phyloP scores from a whole-genome alignment of 2,329 filamentous ascomycete species.

The Colletotrichum eremochloae region DNA sequence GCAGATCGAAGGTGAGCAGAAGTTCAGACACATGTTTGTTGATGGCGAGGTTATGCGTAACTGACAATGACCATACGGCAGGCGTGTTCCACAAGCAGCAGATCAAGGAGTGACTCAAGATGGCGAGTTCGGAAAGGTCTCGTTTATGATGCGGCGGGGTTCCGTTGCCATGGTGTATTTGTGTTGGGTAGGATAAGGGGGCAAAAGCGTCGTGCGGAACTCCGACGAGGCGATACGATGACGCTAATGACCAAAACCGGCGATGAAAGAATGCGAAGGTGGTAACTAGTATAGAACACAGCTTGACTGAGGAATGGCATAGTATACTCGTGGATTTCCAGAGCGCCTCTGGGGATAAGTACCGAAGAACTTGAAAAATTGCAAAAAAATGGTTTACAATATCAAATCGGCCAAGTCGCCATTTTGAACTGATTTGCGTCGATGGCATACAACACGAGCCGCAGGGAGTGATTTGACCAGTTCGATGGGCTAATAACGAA shows the following conservation, averaged over 20 bases:
- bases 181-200: neutral
- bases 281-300: neutral
- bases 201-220: neutral
- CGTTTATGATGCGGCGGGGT: neutral
- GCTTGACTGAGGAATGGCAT: no score
- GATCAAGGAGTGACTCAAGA: conserved; percentile 9
- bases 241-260: neutral
- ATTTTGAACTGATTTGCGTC: neutral
- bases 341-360: no score
- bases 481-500: neutral
- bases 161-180: neutral
- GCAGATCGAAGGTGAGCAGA: conserved; percentile 56
- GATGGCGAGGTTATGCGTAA: neutral
- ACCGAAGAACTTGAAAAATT: no score
- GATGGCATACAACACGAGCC: neutral
- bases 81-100: conserved; percentile 27
- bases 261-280: neutral
- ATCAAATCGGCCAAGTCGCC: neutral
- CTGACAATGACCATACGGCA: neutral
- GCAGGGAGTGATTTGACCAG: neutral
- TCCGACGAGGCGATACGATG: neutral
- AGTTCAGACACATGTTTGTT: neutral
- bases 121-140: neutral
- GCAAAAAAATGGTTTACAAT: neutral
- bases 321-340: neutral